A percentile compares a stretch with the other conserved stretches of the same genome.
phyloP scores from a whole-genome alignment of 2,329 filamentous ascomycete species.

The Teratosphaeria nubilosa region DNA sequence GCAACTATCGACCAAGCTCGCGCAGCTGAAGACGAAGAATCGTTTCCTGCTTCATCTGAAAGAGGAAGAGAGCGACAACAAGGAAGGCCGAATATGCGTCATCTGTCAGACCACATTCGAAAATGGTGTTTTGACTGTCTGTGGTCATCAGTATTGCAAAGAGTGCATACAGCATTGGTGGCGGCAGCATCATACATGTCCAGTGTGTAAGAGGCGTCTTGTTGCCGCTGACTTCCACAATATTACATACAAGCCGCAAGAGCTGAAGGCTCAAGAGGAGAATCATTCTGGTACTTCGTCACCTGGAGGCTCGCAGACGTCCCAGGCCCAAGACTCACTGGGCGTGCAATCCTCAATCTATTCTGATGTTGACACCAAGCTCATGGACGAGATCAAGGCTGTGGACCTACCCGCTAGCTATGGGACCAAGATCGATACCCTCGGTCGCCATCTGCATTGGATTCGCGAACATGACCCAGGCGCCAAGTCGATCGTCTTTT shows the following conservation, averaged over 20 bases:
- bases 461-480: conserved; percentile 74
- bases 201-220: conserved; percentile 68
- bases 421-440: conserved; percentile 79
- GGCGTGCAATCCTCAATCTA: conserved; percentile 52
- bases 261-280: conserved; percentile 58
- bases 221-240: conserved; percentile 63
- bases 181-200: conserved; percentile 62
- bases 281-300: conserved; percentile 6
- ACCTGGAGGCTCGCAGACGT: conserved; percentile 2
- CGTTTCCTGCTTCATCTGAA: conserved; percentile 60
- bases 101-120: conserved; percentile 75
- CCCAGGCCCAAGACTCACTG: conserved; percentile 2
- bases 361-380: conserved; percentile 59
- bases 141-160: conserved; percentile 87
- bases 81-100: conserved; percentile 56
- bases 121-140: conserved; percentile 72
- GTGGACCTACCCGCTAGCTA: conserved; percentile 63
- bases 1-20: conserved; percentile 47
- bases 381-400: conserved; percentile 69
- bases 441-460: conserved; percentile 68
- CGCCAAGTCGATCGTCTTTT: conserved; percentile 88
- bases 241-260: conserved; percentile 70
- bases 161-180: conserved; percentile 79
- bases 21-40: conserved; percentile 58
- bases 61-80: conserved; percentile 49